phyloP scores from a whole-genome alignment of 2,329 filamentous ascomycete genomes.

The Blastomyces gilchristii region DNA sequence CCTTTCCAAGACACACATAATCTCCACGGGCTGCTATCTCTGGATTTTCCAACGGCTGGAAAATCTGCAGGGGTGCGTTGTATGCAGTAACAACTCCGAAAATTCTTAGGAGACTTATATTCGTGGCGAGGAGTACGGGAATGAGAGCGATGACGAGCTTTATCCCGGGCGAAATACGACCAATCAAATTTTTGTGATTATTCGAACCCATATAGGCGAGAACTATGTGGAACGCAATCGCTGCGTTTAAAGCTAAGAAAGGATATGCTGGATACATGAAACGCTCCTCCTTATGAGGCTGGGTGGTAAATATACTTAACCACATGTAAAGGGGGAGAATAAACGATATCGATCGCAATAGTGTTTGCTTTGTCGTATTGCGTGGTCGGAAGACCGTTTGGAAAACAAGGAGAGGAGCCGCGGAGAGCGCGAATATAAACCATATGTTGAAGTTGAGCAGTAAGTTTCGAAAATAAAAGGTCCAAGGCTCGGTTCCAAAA shows the following conservation, averaged over 20 bases:
- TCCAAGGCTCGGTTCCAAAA: slow-evolving; percentile 93
- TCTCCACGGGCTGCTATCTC: slow-evolving; percentile 52
- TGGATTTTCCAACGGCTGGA: slow-evolving; percentile 38
- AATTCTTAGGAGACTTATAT: slow-evolving; percentile 59
- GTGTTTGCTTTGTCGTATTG: slow-evolving; percentile 54
- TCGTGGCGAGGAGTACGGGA: slow-evolving; percentile 53
- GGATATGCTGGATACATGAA: slow-evolving; percentile 99
- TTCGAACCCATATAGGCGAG: slow-evolving; percentile 63
- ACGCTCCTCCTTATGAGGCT: slow-evolving; percentile 94
- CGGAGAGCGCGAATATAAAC: slow-evolving; percentile 68
- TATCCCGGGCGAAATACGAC: slow-evolving; percentile 62
- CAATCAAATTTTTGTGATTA: slow-evolving; percentile 55
- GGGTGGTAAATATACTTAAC: slow-evolving; percentile 79
- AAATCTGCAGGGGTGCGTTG: slow-evolving; percentile 63
- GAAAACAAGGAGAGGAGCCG: slow-evolving; percentile 63
- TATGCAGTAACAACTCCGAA: slow-evolving; percentile 73
- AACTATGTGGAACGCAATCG: slow-evolving; percentile 71
- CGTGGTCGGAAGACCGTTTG: slow-evolving; percentile 58
- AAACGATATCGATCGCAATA: slow-evolving; percentile 67
- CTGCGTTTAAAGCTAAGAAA: slow-evolving; percentile 77
- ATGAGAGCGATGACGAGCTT: slow-evolving; percentile 56
- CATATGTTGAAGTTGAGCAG: slow-evolving; percentile 91
- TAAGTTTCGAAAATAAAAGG: slow-evolving; percentile 89
- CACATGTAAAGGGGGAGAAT: slow-evolving; percentile 85
- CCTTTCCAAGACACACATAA: slow-evolving; percentile 80